Evolutionary conservation across 2,329 filamentous ascomycete species (phyloP).

Genomic region (Trichoderma pleuroti): DNA sequence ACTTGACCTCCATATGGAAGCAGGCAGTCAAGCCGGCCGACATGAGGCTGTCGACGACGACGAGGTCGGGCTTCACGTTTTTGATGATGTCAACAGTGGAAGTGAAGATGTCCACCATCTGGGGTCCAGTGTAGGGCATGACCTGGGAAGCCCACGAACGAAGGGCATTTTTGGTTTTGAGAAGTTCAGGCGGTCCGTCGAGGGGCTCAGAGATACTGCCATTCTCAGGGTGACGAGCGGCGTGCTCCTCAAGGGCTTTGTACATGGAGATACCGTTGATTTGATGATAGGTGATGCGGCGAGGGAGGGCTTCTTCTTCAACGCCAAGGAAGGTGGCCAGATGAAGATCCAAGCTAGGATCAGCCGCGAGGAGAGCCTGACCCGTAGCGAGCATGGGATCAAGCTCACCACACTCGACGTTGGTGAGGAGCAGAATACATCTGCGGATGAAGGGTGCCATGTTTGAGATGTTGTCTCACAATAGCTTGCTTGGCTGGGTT

Average conservation of each 20-base stretch:
- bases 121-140: slow-evolving; percentile 27
- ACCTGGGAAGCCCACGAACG: slow-evolving; percentile 28
- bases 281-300: slow-evolving; percentile 28
- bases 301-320: slow-evolving; percentile 24
- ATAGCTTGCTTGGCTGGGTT: not conserved
- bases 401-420: slow-evolving; percentile 44
- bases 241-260: slow-evolving; percentile 17
- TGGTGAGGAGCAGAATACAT: slow-evolving; percentile 42
- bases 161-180: slow-evolving; percentile 30
- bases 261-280: slow-evolving; percentile 24
- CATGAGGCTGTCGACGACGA: slow-evolving; percentile 44
- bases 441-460: not conserved
- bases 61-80: slow-evolving; percentile 36
- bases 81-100: slow-evolving; percentile 38
- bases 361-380: slow-evolving; percentile 36
- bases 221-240: not conserved
- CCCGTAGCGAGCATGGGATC: slow-evolving; percentile 44
- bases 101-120: slow-evolving; percentile 40
- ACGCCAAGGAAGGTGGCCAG: slow-evolving; percentile 42
- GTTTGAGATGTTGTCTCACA: not conserved
- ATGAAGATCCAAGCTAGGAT: slow-evolving; percentile 39
- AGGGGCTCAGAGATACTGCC: slow-evolving; percentile 15
- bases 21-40: slow-evolving; percentile 43
- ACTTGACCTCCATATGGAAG: slow-evolving; percentile 32
- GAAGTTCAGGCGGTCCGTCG: slow-evolving; percentile 18